These are phyloP conservation scores for Aspergillus baeticus DNA, from an alignment of 495 filamentous ascomycete species.

Conservation along the genomic window DNA sequence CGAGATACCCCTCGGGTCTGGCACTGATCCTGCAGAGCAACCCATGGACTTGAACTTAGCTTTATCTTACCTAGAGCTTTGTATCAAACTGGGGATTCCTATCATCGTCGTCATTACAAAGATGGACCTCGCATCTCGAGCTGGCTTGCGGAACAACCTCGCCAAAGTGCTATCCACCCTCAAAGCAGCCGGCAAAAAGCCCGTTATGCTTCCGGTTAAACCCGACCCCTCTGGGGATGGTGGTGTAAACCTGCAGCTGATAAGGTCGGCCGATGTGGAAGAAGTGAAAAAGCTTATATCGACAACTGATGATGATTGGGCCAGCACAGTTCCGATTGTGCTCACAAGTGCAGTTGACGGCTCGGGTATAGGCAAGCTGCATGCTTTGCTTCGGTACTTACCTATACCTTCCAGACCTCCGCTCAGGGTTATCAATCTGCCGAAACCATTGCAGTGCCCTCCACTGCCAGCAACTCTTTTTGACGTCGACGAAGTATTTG, in stretches of 20 bases:
- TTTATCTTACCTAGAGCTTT: conserved; percentile 81
- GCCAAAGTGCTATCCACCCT: conserved; percentile 71
- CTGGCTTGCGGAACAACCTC: conserved; percentile 64
- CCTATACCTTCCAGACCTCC: conserved; percentile 64
- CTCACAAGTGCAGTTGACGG: conserved; percentile 87
- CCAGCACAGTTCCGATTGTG: conserved; percentile 73
- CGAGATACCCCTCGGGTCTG: conserved; percentile 37
- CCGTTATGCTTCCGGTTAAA: conserved; percentile 60
- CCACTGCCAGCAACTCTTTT: conserved; percentile 60
- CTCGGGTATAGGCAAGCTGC: conserved; percentile 73
- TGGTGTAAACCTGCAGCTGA: conserved; percentile 34
- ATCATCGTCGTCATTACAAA: conserved; percentile 86
- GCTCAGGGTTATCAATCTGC: conserved; percentile 24
- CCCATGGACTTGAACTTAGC: conserved; percentile 64
- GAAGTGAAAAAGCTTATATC: conserved; percentile 51
- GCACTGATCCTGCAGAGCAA: conserved; percentile 50
- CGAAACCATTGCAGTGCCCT: conserved; percentile 22
- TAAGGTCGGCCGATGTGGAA: conserved; percentile 43
- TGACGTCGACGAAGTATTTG: conserved; percentile 83
- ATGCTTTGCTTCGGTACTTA: conserved; percentile 75
- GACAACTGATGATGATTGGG: conserved; percentile 39
- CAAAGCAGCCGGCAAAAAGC: conserved; percentile 71
- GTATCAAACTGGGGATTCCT: conserved; percentile 72
- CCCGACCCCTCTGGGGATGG: conserved; percentile 31
- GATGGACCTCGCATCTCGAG: conserved; percentile 77